Percentiles rank a stretch among this genome's conserved stretches.
phyloP scores from a whole-genome alignment of 2,329 filamentous ascomycete species.

The Epicoccum sorghinum region DNA sequence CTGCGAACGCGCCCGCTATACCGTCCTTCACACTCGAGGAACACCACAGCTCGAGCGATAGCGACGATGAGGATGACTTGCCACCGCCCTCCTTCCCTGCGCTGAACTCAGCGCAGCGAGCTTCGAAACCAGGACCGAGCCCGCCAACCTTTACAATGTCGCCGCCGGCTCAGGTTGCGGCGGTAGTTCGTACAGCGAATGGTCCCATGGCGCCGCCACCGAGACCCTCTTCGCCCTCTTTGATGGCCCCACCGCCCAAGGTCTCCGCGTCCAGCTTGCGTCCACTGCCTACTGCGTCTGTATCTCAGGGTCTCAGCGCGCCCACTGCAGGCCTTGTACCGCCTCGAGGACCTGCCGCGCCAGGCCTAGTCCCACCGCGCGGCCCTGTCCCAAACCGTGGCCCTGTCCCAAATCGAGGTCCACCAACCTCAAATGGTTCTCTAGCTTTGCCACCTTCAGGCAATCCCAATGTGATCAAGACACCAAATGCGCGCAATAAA shows the following conservation, averaged over 20 bases:
- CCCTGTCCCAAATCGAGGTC: constrained; percentile 49
- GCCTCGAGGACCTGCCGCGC: constrained; percentile 25
- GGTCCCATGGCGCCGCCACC: constrained; percentile 47
- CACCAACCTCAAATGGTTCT: constrained; percentile 50
- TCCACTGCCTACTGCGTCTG: constrained; percentile 38
- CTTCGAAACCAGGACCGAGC: constrained; percentile 34
- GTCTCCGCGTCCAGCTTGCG: constrained; percentile 47
- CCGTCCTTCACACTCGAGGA: constrained; percentile 48
- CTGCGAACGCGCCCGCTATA: constrained; percentile 25
- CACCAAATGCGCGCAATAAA: constrained; percentile 61
- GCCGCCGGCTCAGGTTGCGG: constrained; percentile 20
- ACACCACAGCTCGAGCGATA: constrained; percentile 34
- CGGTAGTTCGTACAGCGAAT: constrained; percentile 25
- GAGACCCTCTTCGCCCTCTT: constrained; percentile 32
- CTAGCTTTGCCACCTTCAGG: constrained; percentile 43
- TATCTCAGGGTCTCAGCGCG: constrained; percentile 35
- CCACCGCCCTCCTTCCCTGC: constrained; percentile 54
- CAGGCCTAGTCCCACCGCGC: constrained; percentile 43
- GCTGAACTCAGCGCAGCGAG: constrained; percentile 54
- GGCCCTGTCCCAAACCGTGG: constrained; percentile 58
- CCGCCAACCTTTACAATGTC: constrained; percentile 22
- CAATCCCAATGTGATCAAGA: constrained; percentile 39
- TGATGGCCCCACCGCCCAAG: constrained; percentile 45
- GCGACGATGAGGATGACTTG: constrained; percentile 43
- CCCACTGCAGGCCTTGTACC: background rate